Conservation (phyloP, 352 stramenopile species). For the Aphanomyces invadans region DNA sequence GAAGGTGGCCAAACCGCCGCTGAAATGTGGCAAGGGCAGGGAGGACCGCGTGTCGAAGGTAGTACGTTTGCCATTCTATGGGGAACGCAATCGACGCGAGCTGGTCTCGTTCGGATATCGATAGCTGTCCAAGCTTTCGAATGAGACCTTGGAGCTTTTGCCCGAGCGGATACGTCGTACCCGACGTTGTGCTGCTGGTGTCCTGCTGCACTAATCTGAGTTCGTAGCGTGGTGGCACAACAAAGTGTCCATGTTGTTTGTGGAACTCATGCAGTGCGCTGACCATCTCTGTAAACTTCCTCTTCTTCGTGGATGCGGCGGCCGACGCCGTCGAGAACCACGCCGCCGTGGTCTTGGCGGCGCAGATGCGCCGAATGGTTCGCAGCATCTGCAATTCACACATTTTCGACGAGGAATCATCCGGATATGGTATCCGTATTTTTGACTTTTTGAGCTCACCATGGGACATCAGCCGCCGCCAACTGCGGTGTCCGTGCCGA, state of each 20-base stretch:
- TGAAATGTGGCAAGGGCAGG: slow-evolving; percentile 78
- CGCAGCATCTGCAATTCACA: background rate
- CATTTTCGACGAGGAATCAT: too few relatives aligned
- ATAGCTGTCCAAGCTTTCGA: slow-evolving; percentile 30
- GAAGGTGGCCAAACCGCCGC: slow-evolving; percentile 69
- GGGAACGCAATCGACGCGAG: slow-evolving; percentile 51
- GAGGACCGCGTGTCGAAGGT: slow-evolving; percentile 49
- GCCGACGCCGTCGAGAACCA: background rate
- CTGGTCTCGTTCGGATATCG: slow-evolving; percentile 33
- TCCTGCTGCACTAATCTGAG: background rate
- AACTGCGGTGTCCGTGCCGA: slow-evolving; percentile 32
- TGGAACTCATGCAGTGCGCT: slow-evolving; percentile 47
- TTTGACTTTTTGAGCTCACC: too few relatives aligned
- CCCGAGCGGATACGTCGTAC: slow-evolving; percentile 35
- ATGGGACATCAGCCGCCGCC: background rate
- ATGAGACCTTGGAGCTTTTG: slow-evolving; percentile 52
- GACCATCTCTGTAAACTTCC: slow-evolving; percentile 29
- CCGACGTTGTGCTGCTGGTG: background rate
- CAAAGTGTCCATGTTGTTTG: slow-evolving; percentile 51
- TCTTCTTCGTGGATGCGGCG: background rate
- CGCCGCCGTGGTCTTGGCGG: background rate
- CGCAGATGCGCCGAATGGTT: background rate
- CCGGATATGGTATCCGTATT: too few relatives aligned
- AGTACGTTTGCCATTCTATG: slow-evolving; percentile 52
- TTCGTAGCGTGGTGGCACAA: slow-evolving; percentile 31